phyloP scores from a whole-genome alignment of 2,329 filamentous ascomycete species.

The Sporothrix protearum region DNA sequence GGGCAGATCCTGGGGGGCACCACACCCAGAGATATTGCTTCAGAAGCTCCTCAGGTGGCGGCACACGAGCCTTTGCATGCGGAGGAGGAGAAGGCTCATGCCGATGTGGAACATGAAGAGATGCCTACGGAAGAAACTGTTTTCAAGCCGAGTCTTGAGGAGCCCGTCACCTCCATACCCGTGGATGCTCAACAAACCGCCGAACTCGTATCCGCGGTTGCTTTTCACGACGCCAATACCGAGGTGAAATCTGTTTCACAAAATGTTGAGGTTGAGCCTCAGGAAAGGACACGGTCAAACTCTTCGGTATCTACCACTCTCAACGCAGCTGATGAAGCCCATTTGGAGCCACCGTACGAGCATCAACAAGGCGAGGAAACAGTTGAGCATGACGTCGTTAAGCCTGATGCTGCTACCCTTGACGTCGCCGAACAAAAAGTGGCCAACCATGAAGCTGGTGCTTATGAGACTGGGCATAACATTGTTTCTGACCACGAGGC shows the following conservation, averaged over 20 bases:
- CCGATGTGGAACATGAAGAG: background rate
- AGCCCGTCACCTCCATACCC: too few species aligned
- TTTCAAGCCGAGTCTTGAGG: background rate
- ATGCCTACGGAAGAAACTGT: background rate
- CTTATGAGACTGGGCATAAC: background rate
- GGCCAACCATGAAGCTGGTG: background rate
- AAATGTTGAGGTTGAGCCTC: background rate
- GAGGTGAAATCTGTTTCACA: too few species aligned
- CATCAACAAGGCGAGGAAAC: background rate
- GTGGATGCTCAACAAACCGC: background rate
- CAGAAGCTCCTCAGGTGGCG: background rate
- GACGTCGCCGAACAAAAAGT: background rate
- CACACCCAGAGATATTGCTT: background rate
- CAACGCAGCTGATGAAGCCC: background rate
- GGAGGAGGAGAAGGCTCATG: background rate
- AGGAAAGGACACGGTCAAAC: background rate
- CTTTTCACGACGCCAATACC: background rate
- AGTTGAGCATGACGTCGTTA: background rate
- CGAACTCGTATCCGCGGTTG: too few species aligned
- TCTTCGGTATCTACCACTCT: background rate
- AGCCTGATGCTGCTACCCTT: too few species aligned
- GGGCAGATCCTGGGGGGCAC: too few species aligned
- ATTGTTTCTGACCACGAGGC: background rate
- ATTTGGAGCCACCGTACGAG: background rate
- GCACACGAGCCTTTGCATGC: background rate